These are phyloP conservation scores for Ceratocystis smalleyi DNA, from an alignment of 2,329 filamentous ascomycete genomes.

Conservation along the genomic window DNA sequence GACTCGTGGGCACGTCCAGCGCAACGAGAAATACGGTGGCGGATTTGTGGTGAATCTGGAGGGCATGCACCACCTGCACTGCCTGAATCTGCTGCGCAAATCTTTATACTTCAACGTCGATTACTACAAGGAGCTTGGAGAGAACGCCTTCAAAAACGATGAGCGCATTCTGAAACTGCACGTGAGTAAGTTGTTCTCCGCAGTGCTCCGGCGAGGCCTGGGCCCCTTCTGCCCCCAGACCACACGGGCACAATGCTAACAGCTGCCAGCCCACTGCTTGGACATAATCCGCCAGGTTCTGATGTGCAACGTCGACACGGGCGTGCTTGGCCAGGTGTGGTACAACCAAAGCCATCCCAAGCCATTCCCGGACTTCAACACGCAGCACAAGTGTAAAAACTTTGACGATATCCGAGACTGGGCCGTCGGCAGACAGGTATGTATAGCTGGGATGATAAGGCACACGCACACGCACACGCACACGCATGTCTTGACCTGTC, in stretches of 20 bases:
- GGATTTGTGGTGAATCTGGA: conserved; percentile 44
- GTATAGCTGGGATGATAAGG: no score
- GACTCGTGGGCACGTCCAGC: conserved; percentile 38
- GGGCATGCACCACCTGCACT: conserved; percentile 42
- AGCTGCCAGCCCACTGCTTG: conserved; percentile 37
- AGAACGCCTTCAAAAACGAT: conserved; percentile 40
- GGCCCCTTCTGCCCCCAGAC: no score
- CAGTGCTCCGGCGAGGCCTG: no score
- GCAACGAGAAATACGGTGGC: conserved; percentile 39
- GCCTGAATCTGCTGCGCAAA: conserved; percentile 45
- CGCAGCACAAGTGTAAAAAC: conserved; percentile 42
- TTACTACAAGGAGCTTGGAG: conserved; percentile 36
- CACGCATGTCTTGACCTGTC: neutral
- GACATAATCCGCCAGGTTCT: conserved; percentile 46
- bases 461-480: no score
- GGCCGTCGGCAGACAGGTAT: conserved; percentile 37
- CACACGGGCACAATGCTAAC: neutral
- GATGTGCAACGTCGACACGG: conserved; percentile 47
- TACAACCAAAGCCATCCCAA: conserved; percentile 30
- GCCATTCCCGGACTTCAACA: conserved; percentile 48
- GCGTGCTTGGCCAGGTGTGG: conserved; percentile 47
- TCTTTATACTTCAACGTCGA: conserved; percentile 43
- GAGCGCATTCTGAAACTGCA: conserved; percentile 40
- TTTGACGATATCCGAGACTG: conserved; percentile 38
- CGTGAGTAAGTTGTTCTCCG: conserved; percentile 29